Base-by-base conservation (phyloP, 2,329 filamentous ascomycete species). In the Huntiella savannae region DNA sequence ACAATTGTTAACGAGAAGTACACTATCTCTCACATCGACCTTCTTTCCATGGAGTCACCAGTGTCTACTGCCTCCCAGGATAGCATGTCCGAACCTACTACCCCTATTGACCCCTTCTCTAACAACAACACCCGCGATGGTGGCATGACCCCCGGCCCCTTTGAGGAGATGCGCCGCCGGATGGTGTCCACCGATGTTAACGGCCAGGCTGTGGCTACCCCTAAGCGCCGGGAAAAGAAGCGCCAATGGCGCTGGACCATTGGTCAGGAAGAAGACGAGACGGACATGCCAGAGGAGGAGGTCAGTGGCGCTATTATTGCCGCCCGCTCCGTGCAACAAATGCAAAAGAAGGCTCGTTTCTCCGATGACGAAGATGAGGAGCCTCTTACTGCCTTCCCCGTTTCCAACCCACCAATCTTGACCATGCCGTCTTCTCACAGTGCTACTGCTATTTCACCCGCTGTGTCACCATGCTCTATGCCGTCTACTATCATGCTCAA, bases 221-320 rank as follows among this genome's bases (percentile, higher is more conserved):
- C 46, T 3, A 73, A 67, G 56, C 59, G 61, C 32, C 64, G 63
- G 55, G 75, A 78, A 52, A 77, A 75, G 65, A 76, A 71, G 58
- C 63, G 74, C 10, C 69, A 69, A 38, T 79, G 75, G 75, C 70
- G 75, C 33, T 79, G 75, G 75, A 79, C 75, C 1, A 77, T 79
- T 39, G 71, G 69, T 2, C 66, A 68, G 49, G 70, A 71, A 1
- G 66, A 65, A 1, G 40, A 41, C 19, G 48, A 50, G 16, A 44
- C 28, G 11, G 47, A 49, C 11, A 12, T 49, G 17, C 33, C 43
- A 10, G 61, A 65, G 41, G 61, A 63, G 47, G 60, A 63, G 32
- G 56, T 66, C 4, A 63, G 62, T 33, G 65, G 62, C 1, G 64
- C 65, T 2, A 58, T 67, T 15, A 59, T 62, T 11, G 64, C 65